Conservation (phyloP, 2,329 filamentous ascomycete species). For the Neophaeococcomyces aloes region DNA sequence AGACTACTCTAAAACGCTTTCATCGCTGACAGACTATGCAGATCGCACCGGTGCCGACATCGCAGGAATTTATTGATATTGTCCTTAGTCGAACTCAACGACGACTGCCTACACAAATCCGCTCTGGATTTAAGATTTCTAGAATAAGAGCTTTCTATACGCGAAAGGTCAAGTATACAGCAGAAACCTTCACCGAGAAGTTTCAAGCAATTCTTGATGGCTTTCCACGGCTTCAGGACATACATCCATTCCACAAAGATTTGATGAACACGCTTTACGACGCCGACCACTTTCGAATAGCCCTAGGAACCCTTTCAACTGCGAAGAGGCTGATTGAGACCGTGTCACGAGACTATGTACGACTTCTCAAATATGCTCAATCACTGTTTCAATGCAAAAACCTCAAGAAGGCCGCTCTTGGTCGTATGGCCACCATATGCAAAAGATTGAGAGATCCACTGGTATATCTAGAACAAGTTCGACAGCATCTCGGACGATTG, state of each 20-base stretch:
- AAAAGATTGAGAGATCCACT: constrained; percentile 90
- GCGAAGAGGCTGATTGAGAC: constrained; percentile 96
- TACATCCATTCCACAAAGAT: constrained; percentile 87
- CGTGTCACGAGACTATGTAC: constrained; percentile 90
- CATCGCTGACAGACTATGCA: constrained; percentile 19
- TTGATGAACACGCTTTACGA: constrained; percentile 97
- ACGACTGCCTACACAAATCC: constrained; percentile 87
- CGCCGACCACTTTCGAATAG: constrained; percentile 94
- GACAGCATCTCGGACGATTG: constrained; percentile 92
- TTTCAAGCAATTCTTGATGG: constrained; percentile 80
- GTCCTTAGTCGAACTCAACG: constrained; percentile 88
- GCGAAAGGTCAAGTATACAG: constrained; percentile 94
- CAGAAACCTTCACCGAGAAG: constrained; percentile 94
- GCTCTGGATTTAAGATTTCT: constrained; percentile 89
- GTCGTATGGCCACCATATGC: constrained; percentile 96
- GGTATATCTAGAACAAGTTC: constrained; percentile 88
- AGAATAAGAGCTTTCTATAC: constrained; percentile 92
- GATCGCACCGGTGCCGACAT: constrained; percentile 79
- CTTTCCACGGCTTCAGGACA: constrained; percentile 85
- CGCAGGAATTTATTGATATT: constrained; percentile 95
- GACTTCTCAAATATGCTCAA: constrained; percentile 91
- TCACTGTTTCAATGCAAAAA: constrained; percentile 98
- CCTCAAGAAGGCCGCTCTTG: constrained; percentile 87
- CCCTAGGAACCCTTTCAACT: constrained; percentile 88
- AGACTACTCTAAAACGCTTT: constrained; percentile 4